Conservation (phyloP, 2,329 filamentous ascomycete genomes). For the Sphaerostilbella broomeana region DNA sequence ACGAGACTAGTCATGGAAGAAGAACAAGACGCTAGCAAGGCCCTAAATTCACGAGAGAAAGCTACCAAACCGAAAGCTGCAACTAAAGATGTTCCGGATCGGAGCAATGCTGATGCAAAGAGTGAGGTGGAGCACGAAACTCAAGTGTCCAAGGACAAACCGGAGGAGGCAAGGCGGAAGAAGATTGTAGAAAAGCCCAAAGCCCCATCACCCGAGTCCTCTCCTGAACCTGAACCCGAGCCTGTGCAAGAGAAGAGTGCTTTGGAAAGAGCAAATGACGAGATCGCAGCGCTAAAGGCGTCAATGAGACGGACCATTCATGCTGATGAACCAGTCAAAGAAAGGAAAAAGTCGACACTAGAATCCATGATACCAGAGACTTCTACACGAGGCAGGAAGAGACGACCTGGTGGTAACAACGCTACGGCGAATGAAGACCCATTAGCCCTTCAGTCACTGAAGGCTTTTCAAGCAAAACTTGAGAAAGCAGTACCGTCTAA, state of each 20-base stretch:
- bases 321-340: slow-evolving; percentile 39
- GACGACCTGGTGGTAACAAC: slow-evolving; percentile 51
- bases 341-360: slow-evolving; percentile 59
- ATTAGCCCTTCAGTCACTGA: slow-evolving; percentile 62
- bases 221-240: slow-evolving; percentile 22
- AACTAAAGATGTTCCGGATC: neutral
- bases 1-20: slow-evolving; percentile 61
- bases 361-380: slow-evolving; percentile 70
- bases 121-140: neutral
- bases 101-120: slow-evolving; percentile 1
- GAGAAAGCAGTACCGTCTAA: slow-evolving; percentile 46
- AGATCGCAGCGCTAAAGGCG: slow-evolving; percentile 73
- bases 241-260: slow-evolving; percentile 42
- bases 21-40: slow-evolving; percentile 27
- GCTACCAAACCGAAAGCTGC: slow-evolving; percentile 26
- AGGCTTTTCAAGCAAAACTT: slow-evolving; percentile 73
- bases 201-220: slow-evolving; percentile 17
- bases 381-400: slow-evolving; percentile 64
- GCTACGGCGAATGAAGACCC: slow-evolving; percentile 51
- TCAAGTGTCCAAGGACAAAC: neutral
- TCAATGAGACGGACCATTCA: slow-evolving; percentile 66
- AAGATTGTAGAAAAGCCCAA: slow-evolving; percentile 4
- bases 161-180: neutral
- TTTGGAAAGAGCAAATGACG: slow-evolving; percentile 67
- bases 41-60: slow-evolving; percentile 22